Base-by-base conservation (phyloP, 2,329 filamentous ascomycete species). In the Neofusicoccum laricinum region DNA sequence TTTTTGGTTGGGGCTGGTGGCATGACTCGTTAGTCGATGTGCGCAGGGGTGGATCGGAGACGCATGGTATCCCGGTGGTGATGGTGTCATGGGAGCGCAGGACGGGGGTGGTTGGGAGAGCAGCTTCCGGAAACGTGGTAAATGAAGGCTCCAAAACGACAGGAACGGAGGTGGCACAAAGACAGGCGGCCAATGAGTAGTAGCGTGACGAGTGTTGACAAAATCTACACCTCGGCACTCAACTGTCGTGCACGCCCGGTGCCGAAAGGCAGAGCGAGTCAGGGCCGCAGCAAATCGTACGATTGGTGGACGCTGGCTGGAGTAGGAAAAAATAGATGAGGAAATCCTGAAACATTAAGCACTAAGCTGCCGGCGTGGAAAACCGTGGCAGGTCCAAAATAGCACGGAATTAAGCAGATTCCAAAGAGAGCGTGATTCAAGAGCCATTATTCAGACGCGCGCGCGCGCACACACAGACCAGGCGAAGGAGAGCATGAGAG, bases 1-100 rank as follows among this genome's bases (percentile, higher is more conserved):
- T 68, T 50, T 65, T 66, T 30, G 64, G 61, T 15, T 43, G 64
- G 49, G 46, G 58, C 58, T 65, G 49, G 46, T 8, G 25, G 21
- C 25, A 63, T 46, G 61, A 63, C 48, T 63, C 61, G 61, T 63
- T 46, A 63, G 61, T 19, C 25, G 48, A 64, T 49, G 43, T 57
- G 43, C 62, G 45, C 62, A 63, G 48, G 48, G 61, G 17, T 41
- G n/a, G 49, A 30, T 15, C 38, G 48, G 34, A 40, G 55, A 34
- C 10, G 36, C 58, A 49, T 41, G 59, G 59, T 32, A 51, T 62
- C 59, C 59, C 19, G 25, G 46, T n/a, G 53, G 5, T 11, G 21
- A 62, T 40, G 38, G 3, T 50, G 59, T 51, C 59, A 51, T 62
- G 45, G 48, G 32, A 30, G 46, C 19, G 38, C 17, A 34, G 5